phyloP scores from a whole-genome alignment of 1,284 basidiomycete species.

The Peniophora sp. region DNA sequence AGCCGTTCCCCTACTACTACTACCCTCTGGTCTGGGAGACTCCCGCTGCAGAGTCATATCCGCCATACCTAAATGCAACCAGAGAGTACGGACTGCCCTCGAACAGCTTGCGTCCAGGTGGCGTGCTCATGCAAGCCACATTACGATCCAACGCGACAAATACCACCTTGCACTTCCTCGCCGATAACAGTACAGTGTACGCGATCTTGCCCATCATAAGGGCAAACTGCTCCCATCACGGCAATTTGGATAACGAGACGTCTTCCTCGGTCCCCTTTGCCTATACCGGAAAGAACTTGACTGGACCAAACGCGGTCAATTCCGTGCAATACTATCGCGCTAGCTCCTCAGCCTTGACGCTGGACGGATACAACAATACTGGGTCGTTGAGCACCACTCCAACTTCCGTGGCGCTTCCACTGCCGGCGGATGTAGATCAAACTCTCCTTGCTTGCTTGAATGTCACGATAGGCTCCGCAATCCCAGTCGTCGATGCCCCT shows the following conservation, averaged over 20 bases:
- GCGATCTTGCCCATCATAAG: slow-evolving; percentile 40
- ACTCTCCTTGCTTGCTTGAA: slow-evolving; percentile 47
- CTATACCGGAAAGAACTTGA: slow-evolving; percentile 22
- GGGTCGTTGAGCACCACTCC: slow-evolving; percentile 30
- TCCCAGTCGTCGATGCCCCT: slow-evolving; percentile 30
- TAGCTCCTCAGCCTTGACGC: slow-evolving; percentile 42
- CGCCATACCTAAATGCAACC: slow-evolving; percentile 32
- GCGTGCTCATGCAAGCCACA: slow-evolving; percentile 38
- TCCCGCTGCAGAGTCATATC: slow-evolving; percentile 30
- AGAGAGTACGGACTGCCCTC: slow-evolving; percentile 43
- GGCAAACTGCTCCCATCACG: slow-evolving; percentile 38
- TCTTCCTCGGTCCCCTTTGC: slow-evolving; percentile 19
- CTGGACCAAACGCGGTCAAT: slow-evolving; percentile 39
- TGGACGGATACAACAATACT: slow-evolving; percentile 65
- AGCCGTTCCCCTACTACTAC: slow-evolving; percentile 48
- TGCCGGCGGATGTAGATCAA: slow-evolving; percentile 38
- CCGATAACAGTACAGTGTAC: slow-evolving; percentile 48
- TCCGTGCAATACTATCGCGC: slow-evolving; percentile 54
- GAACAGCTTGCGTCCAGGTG: slow-evolving; percentile 54
- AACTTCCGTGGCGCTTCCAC: slow-evolving; percentile 35
- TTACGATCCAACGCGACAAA: slow-evolving; percentile 39
- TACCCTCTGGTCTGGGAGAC: slow-evolving; percentile 51
- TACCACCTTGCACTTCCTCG: slow-evolving; percentile 46
- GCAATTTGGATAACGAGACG: slow-evolving; percentile 15
- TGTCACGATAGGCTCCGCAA: slow-evolving; percentile 42